phyloP scores from a whole-genome alignment of 805 yeast genomes.

The Candida yuanshanica region DNA sequence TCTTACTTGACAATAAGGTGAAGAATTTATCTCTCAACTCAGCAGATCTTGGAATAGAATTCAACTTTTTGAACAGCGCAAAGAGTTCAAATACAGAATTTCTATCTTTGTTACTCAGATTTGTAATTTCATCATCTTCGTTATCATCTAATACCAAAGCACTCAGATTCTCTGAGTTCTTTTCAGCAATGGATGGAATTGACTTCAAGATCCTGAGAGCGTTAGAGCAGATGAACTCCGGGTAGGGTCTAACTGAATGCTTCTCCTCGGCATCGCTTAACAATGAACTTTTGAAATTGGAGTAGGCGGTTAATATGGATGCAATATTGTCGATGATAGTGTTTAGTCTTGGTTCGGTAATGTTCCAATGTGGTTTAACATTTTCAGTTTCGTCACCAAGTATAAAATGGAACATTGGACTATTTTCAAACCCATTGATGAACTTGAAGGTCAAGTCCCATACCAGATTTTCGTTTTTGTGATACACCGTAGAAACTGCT shows the following conservation, averaged over 20 bases:
- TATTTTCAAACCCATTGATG: constrained; percentile 10
- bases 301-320: constrained; percentile 7
- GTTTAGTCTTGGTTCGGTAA: constrained; percentile 17
- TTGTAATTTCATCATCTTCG: constrained; percentile 15
- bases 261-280: constrained; percentile 11
- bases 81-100: constrained; percentile 56
- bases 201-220: constrained; percentile 49
- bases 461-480: constrained; percentile 35
- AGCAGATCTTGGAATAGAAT: constrained; percentile 44
- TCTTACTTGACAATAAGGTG: constrained; percentile 54
- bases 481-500: constrained; percentile 42
- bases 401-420: constrained; percentile 7
- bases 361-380: constrained; percentile 10
- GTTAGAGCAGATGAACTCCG: constrained; percentile 37
- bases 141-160: constrained; percentile 44
- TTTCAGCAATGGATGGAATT: constrained; percentile 68
- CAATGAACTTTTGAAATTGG: constrained; percentile 7
- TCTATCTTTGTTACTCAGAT: constrained; percentile 48
- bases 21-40: constrained; percentile 50
- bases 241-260: constrained; percentile 6
- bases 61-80: constrained; percentile 58
- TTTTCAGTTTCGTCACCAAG: constrained; percentile 11
- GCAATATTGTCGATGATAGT: constrained; percentile 9
- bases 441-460: constrained; percentile 51
- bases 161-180: constrained; percentile 47